Evolutionary conservation across 495 filamentous ascomycete species (phyloP).

Genomic region (Saxophila tyrrhenica): DNA sequence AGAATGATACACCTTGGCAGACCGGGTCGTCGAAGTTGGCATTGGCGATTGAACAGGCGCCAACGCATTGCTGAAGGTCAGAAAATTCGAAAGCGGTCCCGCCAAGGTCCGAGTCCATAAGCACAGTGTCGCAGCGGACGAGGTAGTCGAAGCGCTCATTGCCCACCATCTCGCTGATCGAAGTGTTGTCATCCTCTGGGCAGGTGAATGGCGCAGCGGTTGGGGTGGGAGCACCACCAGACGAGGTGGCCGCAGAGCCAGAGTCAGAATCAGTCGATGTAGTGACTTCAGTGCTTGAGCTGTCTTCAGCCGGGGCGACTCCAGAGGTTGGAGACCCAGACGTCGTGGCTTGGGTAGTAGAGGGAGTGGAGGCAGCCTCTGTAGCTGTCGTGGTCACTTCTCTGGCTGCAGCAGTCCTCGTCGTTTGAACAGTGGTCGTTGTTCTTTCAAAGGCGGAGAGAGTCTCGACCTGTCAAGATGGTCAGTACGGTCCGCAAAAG

Average conservation of each 20-base stretch:
- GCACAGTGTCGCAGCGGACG: constrained; percentile 19
- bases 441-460: background rate
- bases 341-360: background rate
- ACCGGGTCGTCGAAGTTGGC: constrained; percentile 7
- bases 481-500: background rate
- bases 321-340: too few species aligned
- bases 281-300: too few species aligned
- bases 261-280: too few species aligned
- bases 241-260: background rate
- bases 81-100: constrained; percentile 3
- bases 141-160: constrained; percentile 18
- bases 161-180: constrained; percentile 15
- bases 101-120: constrained; percentile 6
- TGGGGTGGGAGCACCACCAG: constrained; percentile 1
- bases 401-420: background rate
- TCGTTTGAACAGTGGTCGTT: background rate
- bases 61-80: constrained; percentile 7
- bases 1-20: constrained; percentile 15
- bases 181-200: constrained; percentile 16
- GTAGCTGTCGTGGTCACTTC: background rate
- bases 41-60: constrained; percentile 12
- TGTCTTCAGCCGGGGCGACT: too few species aligned
- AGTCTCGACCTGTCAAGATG: background rate
- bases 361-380: background rate
- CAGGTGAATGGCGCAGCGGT: constrained; percentile 20